These are phyloP conservation scores for Phytophthora ohioensis DNA, from an alignment of 352 stramenopile genomes.

Conservation along the genomic window DNA sequence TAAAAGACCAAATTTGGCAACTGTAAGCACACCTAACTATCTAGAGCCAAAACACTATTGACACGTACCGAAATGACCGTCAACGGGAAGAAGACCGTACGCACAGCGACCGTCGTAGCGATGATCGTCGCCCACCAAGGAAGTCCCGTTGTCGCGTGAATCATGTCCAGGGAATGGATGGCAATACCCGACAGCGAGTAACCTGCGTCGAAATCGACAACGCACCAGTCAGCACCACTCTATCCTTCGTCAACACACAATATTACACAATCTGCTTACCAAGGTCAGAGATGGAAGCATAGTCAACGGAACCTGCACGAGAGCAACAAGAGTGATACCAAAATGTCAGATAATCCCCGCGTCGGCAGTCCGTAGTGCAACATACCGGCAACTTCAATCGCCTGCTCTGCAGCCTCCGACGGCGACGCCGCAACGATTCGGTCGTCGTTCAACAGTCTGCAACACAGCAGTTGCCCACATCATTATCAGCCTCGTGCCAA, in stretches of 20 bases:
- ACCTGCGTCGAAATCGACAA: constrained; percentile 26
- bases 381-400: constrained; percentile 53
- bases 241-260: neutral
- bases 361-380: neutral
- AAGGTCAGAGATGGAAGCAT: constrained; percentile 64
- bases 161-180: constrained; percentile 74
- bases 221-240: constrained; percentile 12
- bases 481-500: constrained; percentile 8
- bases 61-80: constrained; percentile 79
- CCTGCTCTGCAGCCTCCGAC: constrained; percentile 53
- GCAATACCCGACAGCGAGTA: constrained; percentile 80
- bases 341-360: constrained; percentile 9
- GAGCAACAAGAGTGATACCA: constrained; percentile 1
- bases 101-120: constrained; percentile 79
- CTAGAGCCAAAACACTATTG: neutral
- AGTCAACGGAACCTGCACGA: constrained; percentile 56
- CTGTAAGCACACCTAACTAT: neutral
- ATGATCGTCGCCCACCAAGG: constrained; percentile 91
- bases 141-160: constrained; percentile 83
- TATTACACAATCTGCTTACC: constrained; percentile 27
- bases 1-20: constrained; percentile 23
- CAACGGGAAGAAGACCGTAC: constrained; percentile 78
- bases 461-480: neutral
- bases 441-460: constrained; percentile 56
- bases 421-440: constrained; percentile 53